These are phyloP conservation scores for Aspergillus fijiensis DNA, from an alignment of 2,329 filamentous ascomycete genomes.

Conservation along the genomic window DNA sequence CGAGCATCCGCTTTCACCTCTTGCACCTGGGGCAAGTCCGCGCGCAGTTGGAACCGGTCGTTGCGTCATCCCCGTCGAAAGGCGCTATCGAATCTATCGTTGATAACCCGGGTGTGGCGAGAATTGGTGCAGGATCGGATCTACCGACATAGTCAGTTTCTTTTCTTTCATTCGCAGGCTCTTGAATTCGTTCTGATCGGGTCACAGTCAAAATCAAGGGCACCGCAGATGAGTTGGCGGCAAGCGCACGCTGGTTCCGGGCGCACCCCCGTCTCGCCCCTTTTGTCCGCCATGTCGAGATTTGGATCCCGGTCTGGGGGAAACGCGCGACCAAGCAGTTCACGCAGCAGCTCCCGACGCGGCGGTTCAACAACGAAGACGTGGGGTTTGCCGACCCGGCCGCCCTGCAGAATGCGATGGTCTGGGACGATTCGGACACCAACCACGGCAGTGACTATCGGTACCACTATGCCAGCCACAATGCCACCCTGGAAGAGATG, in stretches of 20 bases:
- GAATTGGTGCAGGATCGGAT: conserved; percentile 68
- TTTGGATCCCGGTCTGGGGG: conserved; percentile 73
- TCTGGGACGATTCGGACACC: conserved; percentile 30
- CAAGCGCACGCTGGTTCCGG: conserved; percentile 62
- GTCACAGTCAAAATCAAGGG: conserved; percentile 67
- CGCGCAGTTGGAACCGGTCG: conserved; percentile 63
- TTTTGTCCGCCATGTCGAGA: conserved; percentile 70
- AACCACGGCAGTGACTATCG: conserved; percentile 28
- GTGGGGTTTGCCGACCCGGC: conserved; percentile 22
- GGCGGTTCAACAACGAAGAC: conserved; percentile 26
- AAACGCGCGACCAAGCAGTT: conserved; percentile 54
- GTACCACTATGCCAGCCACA: conserved; percentile 51
- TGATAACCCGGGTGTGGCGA: conserved; percentile 62
- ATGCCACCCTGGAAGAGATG: conserved; percentile 68
- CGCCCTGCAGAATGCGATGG: conserved; percentile 24
- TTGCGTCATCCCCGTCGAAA: conserved; percentile 66
- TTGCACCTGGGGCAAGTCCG: conserved; percentile 54
- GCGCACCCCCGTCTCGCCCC: conserved; percentile 58
- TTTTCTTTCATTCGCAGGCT: neutral
- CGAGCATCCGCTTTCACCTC: conserved; percentile 61
- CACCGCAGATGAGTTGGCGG: conserved; percentile 61
- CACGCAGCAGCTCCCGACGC: conserved; percentile 31
- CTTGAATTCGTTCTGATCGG: conserved; percentile 1
- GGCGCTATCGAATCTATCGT: conserved; percentile 64
- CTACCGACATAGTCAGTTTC: conserved; percentile 61